Evolutionary conservation across 2,329 filamentous ascomycete genomes (phyloP), one percentile per base, ranked within the genome.

Genomic region (Cadophora malorum): DNA sequence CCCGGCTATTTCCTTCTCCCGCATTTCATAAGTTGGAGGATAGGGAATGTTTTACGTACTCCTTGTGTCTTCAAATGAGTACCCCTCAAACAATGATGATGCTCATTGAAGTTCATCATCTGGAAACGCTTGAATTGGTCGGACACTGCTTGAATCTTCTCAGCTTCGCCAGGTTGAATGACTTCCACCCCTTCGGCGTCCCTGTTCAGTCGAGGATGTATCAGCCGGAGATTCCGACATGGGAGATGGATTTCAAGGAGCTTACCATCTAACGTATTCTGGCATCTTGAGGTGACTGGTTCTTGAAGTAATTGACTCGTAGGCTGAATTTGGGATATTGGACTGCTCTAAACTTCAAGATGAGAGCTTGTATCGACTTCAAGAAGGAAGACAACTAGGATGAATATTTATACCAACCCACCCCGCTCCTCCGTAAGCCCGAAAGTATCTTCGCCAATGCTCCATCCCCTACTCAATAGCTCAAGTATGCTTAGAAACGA

Each of bases 31-130:
- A n/a, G n/a, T n/a, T n/a, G n/a, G n/a, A n/a, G n/a, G n/a, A n/a
- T n/a, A n/a, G n/a, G n/a, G n/a, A n/a, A n/a, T n/a, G n/a, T n/a
- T n/a, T n/a, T n/a, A n/a, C n/a, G n/a, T 67, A 71, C 69, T 1
- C 69, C 69, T 47, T 71, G 69, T 6, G 67, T 71, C 45, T 71
- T 69, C 41, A 71, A 41, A 56, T 69, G 67, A 35, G 67, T 69
- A 28, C 67, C 69, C 52, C 69, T 49, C 6, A 71, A 35, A 49
- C 69, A 71, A 58, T 71, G 69, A 45, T 71, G 69, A 25, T 71
- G 67, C 28, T 71, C 69, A 41, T 71, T 71, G 60, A 71, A 71
- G 33, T 71, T 71, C 65, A 68, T 71, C 67, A 71, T 69, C 58
- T 71, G 67, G 45, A 71, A 71, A 19, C 67, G 67, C 52, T 71